Percentiles rank a stretch among this genome's conserved stretches.
Evolutionary conservation across 2,329 filamentous ascomycete genomes (phyloP).

Genomic region (Sporothrix brasiliensis): DNA sequence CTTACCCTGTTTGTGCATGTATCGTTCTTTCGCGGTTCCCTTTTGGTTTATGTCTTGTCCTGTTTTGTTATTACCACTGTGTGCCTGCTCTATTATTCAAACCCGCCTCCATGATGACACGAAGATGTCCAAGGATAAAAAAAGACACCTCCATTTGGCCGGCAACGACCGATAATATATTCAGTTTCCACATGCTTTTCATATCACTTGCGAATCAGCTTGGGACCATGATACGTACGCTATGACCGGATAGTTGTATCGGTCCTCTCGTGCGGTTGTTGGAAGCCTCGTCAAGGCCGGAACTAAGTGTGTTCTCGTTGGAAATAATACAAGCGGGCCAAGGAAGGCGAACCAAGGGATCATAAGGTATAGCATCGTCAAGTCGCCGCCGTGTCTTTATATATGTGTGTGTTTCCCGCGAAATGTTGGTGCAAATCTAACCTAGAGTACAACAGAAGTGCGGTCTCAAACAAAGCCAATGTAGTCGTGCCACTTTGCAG

Average conservation of each 20-base stretch:
- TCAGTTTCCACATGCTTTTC: neutral
- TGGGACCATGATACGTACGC: no score
- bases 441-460: neutral
- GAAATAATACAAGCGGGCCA: no score
- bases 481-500: constrained; percentile 24
- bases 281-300: no score
- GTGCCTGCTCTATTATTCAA: neutral
- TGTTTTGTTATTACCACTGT: neutral
- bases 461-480: constrained; percentile 8
- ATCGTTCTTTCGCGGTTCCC: neutral
- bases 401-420: no score
- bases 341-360: no score
- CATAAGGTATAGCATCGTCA: no score
- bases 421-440: no score
- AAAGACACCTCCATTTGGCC: constrained; percentile 36
- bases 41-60: neutral
- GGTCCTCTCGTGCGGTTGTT: neutral
- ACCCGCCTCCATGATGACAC: constrained; percentile 32
- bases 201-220: no score
- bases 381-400: no score
- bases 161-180: constrained; percentile 38
- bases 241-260: neutral
- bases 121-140: constrained; percentile 33
- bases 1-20: neutral
- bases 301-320: no score